Base-by-base conservation (phyloP, 306 rosid genomes). In the Alnus rubra region DNA sequence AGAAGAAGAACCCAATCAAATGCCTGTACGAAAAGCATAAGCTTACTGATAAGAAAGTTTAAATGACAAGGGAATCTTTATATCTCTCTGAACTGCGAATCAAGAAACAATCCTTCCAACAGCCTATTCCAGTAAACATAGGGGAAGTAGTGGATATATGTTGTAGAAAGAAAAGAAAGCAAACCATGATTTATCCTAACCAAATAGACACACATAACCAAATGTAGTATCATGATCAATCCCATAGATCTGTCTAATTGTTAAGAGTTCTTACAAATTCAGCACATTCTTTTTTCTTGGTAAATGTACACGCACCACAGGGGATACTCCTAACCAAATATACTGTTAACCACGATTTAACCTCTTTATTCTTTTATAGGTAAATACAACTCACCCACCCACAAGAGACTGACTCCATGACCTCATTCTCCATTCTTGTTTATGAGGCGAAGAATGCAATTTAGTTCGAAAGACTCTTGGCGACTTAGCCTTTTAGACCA, bases 1-100 rank as follows among this genome's bases (percentile, higher is more conserved):
- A 95, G 74, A 95, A 82, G 89, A 95, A 89, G 87, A 95, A 95
- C 79, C 99, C 99, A 7, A 95, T 90, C 89, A 95, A 89, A 89
- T 95, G 99, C 92, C 99, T 95, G 87, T 82, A 89, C 39, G 69
- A 71, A 74, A 79, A 5, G 31, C 13, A 68, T 42, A 44, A 18
- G 72, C 50, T 68, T 42, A 68, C 44, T n/a, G 14, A 8, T 1
- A 1, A 9, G 31, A 67, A 42, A 9, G 51, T n/a, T 68, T 13
- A 33, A 2, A 12, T 18, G 19, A 16, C 7, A 16, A 9, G 7
- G 30, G 31, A 18, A 67, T 67, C 71, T 9, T 37, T 37, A 4
- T 18, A 67, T 67, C 50, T 67, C 8, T 67, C 65, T 42, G 51
- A 67, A 18, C 72, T 5, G 19, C 48, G 4, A 39, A 67, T 67